Evolutionary conservation across 2,329 filamentous ascomycete genomes (phyloP).

Genomic region (Corinectria fuckeliana): DNA sequence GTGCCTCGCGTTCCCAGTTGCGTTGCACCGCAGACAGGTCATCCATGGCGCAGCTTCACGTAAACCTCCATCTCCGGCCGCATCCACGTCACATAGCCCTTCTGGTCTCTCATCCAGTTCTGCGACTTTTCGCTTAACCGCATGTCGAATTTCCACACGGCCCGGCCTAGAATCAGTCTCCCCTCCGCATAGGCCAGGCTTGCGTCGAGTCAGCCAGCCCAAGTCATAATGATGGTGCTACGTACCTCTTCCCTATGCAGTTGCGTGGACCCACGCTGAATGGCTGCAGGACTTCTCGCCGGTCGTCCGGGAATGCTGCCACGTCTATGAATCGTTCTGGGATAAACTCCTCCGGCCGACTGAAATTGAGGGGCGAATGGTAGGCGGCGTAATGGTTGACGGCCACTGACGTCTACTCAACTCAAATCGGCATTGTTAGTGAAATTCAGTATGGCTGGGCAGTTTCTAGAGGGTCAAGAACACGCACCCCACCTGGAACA

Average conservation of each 20-base stretch:
- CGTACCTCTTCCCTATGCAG: conserved; percentile 21
- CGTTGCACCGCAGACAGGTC: background rate
- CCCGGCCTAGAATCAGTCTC: conserved; percentile 16
- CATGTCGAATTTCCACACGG: conserved; percentile 20
- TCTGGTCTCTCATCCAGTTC: conserved; percentile 21
- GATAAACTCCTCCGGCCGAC: conserved; percentile 11
- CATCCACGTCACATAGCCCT: conserved; percentile 20
- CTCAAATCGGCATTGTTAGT: background rate
- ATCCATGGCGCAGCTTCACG: conserved; percentile 13
- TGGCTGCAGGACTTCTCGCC: conserved; percentile 16
- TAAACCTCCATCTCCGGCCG: conserved; percentile 20
- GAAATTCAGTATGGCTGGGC: background rate
- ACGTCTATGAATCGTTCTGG: conserved; percentile 17
- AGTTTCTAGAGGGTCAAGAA: background rate
- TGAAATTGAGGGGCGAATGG: conserved; percentile 16
- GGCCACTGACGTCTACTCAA: conserved; percentile 13
- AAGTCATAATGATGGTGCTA: background rate
- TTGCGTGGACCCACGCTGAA: conserved; percentile 20
- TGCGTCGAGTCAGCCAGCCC: conserved; percentile 2
- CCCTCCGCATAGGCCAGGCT: conserved; percentile 20
- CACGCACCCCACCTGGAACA: conserved; percentile 17
- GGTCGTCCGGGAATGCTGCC: conserved; percentile 11
- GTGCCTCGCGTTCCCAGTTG: background rate
- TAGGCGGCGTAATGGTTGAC: conserved; percentile 22
- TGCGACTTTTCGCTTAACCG: conserved; percentile 10